Percentiles rank a stretch among this genome's conserved stretches.
These are phyloP conservation scores for Arthrobotrys musiformis DNA, from an alignment of 2,329 filamentous ascomycete genomes.

Conservation along the genomic window DNA sequence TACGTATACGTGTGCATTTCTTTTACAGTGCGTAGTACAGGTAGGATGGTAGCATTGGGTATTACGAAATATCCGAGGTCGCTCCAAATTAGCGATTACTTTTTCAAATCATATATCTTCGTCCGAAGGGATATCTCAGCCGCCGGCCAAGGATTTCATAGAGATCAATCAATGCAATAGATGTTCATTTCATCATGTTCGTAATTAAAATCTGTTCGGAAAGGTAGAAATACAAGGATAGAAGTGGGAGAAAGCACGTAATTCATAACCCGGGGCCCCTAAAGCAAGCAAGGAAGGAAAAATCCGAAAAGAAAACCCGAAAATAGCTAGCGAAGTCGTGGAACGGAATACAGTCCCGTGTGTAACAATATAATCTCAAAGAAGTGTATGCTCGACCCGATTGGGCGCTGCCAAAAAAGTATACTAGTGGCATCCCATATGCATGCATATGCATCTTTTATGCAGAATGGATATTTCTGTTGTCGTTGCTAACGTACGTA, in stretches of 20 bases:
- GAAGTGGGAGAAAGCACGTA: neutral
- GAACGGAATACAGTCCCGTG: neutral
- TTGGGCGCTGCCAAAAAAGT: neutral
- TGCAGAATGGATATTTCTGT: slow-evolving; percentile 19
- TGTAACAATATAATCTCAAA: neutral
- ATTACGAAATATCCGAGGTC: neutral
- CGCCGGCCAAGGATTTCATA: neutral
- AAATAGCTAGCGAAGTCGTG: neutral
- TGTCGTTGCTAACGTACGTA: slow-evolving; percentile 62
- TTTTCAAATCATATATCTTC: neutral
- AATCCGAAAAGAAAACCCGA: neutral
- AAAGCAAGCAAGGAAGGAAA: neutral
- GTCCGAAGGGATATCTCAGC: neutral
- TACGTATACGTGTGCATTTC: neutral
- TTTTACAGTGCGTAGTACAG: too few species aligned
- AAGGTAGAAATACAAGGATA: slow-evolving; percentile 6
- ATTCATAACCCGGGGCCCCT: neutral
- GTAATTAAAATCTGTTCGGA: neutral
- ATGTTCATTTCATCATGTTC: neutral
- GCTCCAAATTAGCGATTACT: neutral
- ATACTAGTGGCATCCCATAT: neutral
- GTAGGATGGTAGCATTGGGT: neutral
- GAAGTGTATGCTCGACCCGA: neutral
- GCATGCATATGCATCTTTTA: neutral
- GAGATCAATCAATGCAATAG: too few species aligned